Base-by-base conservation (phyloP, 1,284 basidiomycete species). In the Cystobasidium slooffiae region DNA sequence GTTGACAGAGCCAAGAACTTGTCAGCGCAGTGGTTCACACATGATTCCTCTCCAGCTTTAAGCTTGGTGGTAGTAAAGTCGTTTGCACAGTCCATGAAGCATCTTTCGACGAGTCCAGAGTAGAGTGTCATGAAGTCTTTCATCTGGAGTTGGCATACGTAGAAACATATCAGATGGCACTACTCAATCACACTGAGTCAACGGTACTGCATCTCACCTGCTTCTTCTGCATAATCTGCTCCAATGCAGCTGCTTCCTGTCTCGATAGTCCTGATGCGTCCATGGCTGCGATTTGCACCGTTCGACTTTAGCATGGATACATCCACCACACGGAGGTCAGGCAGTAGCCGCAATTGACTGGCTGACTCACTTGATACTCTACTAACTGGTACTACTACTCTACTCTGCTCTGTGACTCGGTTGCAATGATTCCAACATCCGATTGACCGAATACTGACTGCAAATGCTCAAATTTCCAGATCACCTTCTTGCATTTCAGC, bases 1-100 rank as follows among this genome's bases (percentile, higher is more conserved):
- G 98, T 95, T 37, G 94, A 96, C 83, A 98, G 94, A 83, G 97
- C 97, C 81, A 98, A 85, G 85, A 97, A 98, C 84, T 98, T 99
- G 85, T 97, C 94, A 52, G 87, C 85, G 83, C 88, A 89, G 82
- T 88, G 87, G 74, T 85, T 82, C 24, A 88, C 85, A 80, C 88
- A 89, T 20, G 84, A 84, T 73, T 84, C 84, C 86, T 87, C 77
- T 2, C 56, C 63, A 1, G 39, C 88, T 22, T 91, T 93, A 75
- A 98, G 85, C 0, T 94, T 88, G 84, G 95, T 97, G 85, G 90
- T 92, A 41, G 95, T 98, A 81, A 99, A 98, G 83, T 99, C 96
- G 82, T 97, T 94, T 81, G 91, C 91, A 84, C 96, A 99, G 41
- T 91, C 86, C 78, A 87, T 93, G 87, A 99, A 99, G 84, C 96